Conservation (phyloP, 805 yeast species). For the Cephaloascus albidus region DNA sequence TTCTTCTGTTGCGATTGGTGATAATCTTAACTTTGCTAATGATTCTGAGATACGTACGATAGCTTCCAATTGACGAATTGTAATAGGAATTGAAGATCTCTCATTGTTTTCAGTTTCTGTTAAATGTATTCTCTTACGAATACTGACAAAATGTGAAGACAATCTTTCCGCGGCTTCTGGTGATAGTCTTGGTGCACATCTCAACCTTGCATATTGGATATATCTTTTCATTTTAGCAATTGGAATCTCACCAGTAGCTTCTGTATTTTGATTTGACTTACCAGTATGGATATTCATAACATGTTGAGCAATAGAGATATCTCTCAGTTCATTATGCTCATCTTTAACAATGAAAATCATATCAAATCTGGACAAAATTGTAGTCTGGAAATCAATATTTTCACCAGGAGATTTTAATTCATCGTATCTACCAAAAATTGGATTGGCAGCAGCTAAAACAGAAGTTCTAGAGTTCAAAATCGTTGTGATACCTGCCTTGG, state of each 20-base stretch:
- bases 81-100: conserved; percentile 92
- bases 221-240: conserved; percentile 87
- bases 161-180: conserved; percentile 85
- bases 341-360: conserved; percentile 97
- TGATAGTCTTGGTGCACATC: conserved; percentile 88
- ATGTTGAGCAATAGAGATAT: conserved; percentile 84
- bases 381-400: conserved; percentile 95
- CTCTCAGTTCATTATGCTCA: conserved; percentile 81
- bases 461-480: conserved; percentile 93
- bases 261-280: conserved; percentile 32
- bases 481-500: conserved; percentile 98
- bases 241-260: conserved; percentile 76
- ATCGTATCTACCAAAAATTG: conserved; percentile 93
- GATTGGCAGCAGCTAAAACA: conserved; percentile 97
- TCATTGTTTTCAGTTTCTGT: conserved; percentile 78
- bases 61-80: conserved; percentile 96
- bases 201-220: conserved; percentile 79
- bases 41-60: conserved; percentile 93
- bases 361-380: conserved; percentile 94
- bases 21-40: conserved; percentile 74
- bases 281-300: conserved; percentile 94
- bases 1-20: conserved; percentile 75
- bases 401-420: conserved; percentile 96
- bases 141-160: conserved; percentile 86
- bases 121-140: conserved; percentile 73